Evolutionary conservation across 306 rosid genomes (phyloP).

Genomic region (Rosa persica): DNA sequence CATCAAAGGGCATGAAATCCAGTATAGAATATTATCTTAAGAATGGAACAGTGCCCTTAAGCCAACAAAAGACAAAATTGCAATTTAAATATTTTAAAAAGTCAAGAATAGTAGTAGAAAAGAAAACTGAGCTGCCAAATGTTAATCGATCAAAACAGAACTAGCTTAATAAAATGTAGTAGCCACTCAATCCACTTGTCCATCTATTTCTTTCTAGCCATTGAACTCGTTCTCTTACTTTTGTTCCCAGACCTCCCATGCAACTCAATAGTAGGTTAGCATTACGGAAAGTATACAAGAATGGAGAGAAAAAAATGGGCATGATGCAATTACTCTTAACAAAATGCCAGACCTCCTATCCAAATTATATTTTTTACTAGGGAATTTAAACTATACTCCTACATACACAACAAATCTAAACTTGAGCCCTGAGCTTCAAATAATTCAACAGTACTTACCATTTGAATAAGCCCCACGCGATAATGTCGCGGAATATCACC

Average conservation of each 20-base stretch:
- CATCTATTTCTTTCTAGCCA: not conserved
- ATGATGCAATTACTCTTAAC: not conserved
- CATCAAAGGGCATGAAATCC: not conserved
- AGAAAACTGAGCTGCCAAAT: not conserved
- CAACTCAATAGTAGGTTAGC: not conserved
- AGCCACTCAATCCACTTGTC: not conserved
- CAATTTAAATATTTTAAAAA: not conserved
- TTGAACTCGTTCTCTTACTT: not conserved
- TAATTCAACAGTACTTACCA: constrained; percentile 50
- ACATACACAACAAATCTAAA: not conserved
- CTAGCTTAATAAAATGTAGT: not conserved
- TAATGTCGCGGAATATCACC: constrained; percentile 96
- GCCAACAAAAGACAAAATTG: not conserved
- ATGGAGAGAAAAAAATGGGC: not conserved
- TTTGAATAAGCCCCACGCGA: constrained; percentile 83
- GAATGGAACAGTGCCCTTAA: not conserved
- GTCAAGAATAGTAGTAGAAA: not conserved
- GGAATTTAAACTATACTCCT: not conserved
- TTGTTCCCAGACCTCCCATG: constrained; percentile 1
- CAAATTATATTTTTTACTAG: not conserved
- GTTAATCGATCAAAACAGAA: not conserved
- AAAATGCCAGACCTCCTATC: not conserved
- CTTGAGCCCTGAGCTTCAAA: not conserved
- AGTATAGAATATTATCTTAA: not conserved
- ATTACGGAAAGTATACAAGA: not conserved